Conservation (phyloP, 2,329 filamentous ascomycete species). For the Dryadomyces quercivorus region DNA sequence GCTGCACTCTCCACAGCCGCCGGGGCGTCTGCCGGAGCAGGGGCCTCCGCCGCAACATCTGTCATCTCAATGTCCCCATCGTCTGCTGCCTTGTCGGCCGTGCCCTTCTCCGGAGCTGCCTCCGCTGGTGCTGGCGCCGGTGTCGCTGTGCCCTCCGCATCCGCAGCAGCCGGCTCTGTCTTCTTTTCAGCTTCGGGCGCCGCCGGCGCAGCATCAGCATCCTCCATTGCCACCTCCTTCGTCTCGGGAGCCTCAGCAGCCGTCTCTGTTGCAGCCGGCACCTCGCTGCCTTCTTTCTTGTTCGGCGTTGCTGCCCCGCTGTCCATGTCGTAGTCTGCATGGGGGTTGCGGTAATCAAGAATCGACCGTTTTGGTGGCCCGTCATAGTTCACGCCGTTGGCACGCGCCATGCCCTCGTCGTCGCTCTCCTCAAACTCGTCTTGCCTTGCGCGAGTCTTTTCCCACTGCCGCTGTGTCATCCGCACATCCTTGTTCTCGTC, state of each 20-base stretch:
- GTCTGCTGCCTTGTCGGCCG: conserved; percentile 5
- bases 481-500: conserved; percentile 78
- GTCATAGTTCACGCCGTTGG: conserved; percentile 52
- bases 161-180: conserved; percentile 13
- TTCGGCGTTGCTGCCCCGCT: conserved; percentile 6
- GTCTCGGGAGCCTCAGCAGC: conserved; percentile 12
- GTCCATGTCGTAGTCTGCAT: conserved; percentile 27
- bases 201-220: conserved; percentile 14
- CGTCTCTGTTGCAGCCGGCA: neutral
- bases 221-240: conserved; percentile 23
- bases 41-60: conserved; percentile 3
- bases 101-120: neutral
- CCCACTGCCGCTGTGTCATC: conserved; percentile 70
- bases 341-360: conserved; percentile 35
- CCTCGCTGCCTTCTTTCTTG: neutral
- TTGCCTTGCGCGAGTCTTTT: conserved; percentile 62
- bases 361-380: conserved; percentile 35
- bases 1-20: conserved; percentile 11
- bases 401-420: conserved; percentile 66
- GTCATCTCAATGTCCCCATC: conserved; percentile 41
- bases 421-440: conserved; percentile 82
- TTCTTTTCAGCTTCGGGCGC: conserved; percentile 22
- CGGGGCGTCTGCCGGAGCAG: conserved; percentile 12
- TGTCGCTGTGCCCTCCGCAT: conserved; percentile 6
- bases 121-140: neutral